phyloP scores from a whole-genome alignment of 225 moss, liverwort and hornwort genomes.

The Antitrichia curtipendula region DNA sequence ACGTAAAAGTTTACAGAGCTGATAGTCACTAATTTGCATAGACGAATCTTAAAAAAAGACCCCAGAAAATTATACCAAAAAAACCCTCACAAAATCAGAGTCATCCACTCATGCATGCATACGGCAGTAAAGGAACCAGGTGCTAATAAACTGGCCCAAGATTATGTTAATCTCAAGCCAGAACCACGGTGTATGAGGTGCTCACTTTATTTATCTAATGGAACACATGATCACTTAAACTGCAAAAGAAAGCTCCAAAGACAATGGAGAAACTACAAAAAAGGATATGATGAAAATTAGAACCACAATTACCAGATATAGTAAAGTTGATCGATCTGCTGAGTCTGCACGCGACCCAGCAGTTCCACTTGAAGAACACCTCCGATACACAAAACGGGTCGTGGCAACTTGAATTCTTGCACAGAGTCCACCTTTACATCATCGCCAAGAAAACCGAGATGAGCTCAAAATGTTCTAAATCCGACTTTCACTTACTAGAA shows the following conservation, averaged over 20 bases:
- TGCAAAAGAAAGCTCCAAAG: background rate
- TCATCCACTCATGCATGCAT: background rate
- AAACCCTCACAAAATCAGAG: background rate
- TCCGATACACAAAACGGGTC: conserved; percentile 66
- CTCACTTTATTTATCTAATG: background rate
- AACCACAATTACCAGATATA: conserved; percentile 55
- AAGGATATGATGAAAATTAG: background rate
- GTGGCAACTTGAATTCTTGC: conserved; percentile 65
- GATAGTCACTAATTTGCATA: background rate
- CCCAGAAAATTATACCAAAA: background rate
- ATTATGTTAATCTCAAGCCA: background rate
- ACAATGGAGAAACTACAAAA: background rate
- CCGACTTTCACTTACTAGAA: background rate
- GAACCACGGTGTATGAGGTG: background rate
- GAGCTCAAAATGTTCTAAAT: background rate
- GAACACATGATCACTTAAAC: background rate
- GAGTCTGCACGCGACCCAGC: conserved; percentile 64
- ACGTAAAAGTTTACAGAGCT: background rate
- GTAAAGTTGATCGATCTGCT: conserved; percentile 59
- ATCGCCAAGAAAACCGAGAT: background rate
- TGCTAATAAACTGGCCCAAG: background rate
- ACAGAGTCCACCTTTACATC: conserved; percentile 44
- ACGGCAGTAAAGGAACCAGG: background rate
- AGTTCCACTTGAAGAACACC: conserved; percentile 74
- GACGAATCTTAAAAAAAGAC: background rate